phyloP scores from a whole-genome alignment of 495 filamentous ascomycete genomes.

The Clohesyomyces aquaticus region DNA sequence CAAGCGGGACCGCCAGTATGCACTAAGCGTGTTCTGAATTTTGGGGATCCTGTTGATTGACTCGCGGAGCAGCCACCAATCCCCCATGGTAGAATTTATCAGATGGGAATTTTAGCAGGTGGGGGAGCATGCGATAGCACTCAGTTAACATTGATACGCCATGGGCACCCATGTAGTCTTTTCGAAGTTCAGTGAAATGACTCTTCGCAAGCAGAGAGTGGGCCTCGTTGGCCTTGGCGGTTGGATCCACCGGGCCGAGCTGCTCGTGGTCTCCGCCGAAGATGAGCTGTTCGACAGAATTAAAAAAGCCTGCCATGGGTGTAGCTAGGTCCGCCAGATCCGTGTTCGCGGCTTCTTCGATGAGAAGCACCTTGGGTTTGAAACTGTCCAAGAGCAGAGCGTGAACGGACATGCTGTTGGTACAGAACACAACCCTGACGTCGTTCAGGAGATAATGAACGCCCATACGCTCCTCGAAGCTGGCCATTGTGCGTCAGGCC shows the following conservation, averaged over 20 bases:
- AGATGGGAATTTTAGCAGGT: no score
- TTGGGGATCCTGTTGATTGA: no score
- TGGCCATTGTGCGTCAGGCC: not conserved
- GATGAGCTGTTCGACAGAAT: not conserved
- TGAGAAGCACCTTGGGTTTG: not conserved
- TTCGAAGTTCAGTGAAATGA: no score
- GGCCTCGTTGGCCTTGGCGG: no score
- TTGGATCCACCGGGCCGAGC: not conserved
- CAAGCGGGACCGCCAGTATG: not conserved
- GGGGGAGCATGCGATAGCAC: no score
- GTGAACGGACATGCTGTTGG: not conserved
- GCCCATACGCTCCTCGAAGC: not conserved
- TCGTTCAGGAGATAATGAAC: not conserved
- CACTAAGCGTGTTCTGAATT: no score
- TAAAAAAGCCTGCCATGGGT: not conserved
- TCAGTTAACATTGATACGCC: no score
- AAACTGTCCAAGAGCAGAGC: not conserved
- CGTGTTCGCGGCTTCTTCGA: not conserved
- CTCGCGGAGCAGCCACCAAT: no score
- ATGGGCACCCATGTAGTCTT: not conserved
- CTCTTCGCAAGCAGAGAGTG: no score
- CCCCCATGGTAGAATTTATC: no score
- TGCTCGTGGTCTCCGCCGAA: not conserved
- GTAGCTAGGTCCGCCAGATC: not conserved
- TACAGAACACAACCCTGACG: not conserved